Evolutionary conservation across 2,329 filamentous ascomycete species (phyloP).

Genomic region (Aspergillus sojae): DNA sequence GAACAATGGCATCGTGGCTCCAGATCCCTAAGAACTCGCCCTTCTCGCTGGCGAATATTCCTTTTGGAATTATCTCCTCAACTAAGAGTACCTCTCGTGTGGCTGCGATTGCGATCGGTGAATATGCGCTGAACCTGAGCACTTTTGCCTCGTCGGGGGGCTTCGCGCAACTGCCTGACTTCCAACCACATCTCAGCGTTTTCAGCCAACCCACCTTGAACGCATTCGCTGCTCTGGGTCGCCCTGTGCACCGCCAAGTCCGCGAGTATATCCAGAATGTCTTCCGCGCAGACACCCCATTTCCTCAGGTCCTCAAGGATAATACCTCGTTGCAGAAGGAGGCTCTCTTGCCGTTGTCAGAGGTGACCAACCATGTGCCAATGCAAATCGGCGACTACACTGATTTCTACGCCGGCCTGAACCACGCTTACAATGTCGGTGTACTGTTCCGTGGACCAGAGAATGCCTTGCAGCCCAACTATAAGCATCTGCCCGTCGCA

Average conservation of each 20-base stretch:
- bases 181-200: slow-evolving; percentile 61
- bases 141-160: slow-evolving; percentile 62
- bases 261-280: slow-evolving; percentile 70
- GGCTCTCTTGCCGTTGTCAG: slow-evolving; percentile 61
- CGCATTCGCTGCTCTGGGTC: slow-evolving; percentile 72
- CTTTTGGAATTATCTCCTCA: slow-evolving; percentile 79
- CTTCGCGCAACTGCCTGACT: slow-evolving; percentile 60
- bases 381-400: slow-evolving; percentile 82
- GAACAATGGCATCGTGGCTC: slow-evolving; percentile 58
- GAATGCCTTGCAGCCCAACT: slow-evolving; percentile 78
- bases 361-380: slow-evolving; percentile 69
- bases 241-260: slow-evolving; percentile 68
- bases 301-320: slow-evolving; percentile 64
- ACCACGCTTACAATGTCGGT: slow-evolving; percentile 76
- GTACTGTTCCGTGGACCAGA: slow-evolving; percentile 71
- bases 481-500: slow-evolving; percentile 77
- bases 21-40: slow-evolving; percentile 62
- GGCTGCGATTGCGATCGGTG: slow-evolving; percentile 72
- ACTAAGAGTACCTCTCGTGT: slow-evolving; percentile 58
- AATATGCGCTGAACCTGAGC: slow-evolving; percentile 70
- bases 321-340: slow-evolving; percentile 61
- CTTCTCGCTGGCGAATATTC: slow-evolving; percentile 79
- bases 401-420: slow-evolving; percentile 80
- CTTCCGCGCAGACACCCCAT: slow-evolving; percentile 61
- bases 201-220: slow-evolving; percentile 70